Percentiles rank a stretch among this genome's conserved stretches.
These are phyloP conservation scores for Ustilago sp. DNA, from an alignment of 1,284 basidiomycete genomes.

Conservation along the genomic window DNA sequence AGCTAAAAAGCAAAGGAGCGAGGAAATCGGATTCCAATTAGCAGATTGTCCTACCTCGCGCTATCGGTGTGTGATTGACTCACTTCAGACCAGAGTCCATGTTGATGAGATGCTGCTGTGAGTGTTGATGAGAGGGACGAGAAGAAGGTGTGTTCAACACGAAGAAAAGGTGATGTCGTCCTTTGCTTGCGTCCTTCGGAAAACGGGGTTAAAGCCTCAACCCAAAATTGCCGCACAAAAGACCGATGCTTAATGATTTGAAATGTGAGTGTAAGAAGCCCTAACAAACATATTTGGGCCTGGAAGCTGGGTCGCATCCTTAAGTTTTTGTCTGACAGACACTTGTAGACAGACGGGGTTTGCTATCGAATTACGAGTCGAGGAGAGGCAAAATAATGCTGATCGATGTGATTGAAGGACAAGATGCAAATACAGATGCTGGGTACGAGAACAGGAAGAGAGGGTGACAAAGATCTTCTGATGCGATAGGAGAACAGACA, in stretches of 20 bases:
- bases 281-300: not conserved
- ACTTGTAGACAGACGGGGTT: too few relatives aligned
- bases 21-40: not conserved
- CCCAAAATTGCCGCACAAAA: constrained; percentile 13
- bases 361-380: too few relatives aligned
- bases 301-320: not conserved
- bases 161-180: constrained; percentile 25
- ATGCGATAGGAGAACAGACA: not conserved
- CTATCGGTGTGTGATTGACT: constrained; percentile 1
- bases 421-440: constrained; percentile 41
- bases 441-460: not conserved
- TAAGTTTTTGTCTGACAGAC: too few relatives aligned
- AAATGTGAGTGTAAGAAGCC: not conserved
- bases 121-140: not conserved
- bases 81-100: constrained; percentile 53
- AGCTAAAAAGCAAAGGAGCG: constrained; percentile 13
- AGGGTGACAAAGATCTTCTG: too few relatives aligned
- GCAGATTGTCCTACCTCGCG: not conserved
- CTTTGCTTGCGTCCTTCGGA: constrained; percentile 14
- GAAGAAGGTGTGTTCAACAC: not conserved
- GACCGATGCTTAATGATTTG: constrained; percentile 2
- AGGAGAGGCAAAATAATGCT: too few relatives aligned
- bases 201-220: constrained; percentile 23
- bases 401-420: not conserved
- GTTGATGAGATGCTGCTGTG: not conserved